Evolutionary conservation across 2,329 filamentous ascomycete species (phyloP).

Genomic region (Knufia fluminis): DNA sequence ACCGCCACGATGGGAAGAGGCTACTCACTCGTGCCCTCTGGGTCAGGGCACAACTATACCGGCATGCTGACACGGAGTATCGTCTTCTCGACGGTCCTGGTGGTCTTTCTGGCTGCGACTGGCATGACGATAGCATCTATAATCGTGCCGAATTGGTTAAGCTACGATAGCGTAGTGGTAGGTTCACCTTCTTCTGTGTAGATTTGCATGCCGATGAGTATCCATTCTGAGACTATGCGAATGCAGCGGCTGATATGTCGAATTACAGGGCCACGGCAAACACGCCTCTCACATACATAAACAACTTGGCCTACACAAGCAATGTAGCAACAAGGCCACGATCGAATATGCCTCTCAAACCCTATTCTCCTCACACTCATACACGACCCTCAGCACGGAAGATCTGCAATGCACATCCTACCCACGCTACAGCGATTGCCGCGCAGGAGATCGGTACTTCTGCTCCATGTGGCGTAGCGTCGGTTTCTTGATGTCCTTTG

Average conservation of each 20-base stretch:
- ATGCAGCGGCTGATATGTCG: not conserved
- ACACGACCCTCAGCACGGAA: conserved; percentile 20
- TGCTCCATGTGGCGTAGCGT: conserved; percentile 87
- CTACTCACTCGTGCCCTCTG: conserved; percentile 35
- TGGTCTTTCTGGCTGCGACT: conserved; percentile 37
- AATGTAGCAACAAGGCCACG: conserved; percentile 44
- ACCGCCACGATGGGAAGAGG: conserved; percentile 19
- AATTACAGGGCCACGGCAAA: conserved; percentile 26
- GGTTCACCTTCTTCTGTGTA: conserved; percentile 3
- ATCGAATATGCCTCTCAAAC: conserved; percentile 31
- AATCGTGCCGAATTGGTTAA: conserved; percentile 40
- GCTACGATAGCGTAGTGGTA: conserved; percentile 38
- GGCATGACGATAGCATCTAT: conserved; percentile 39
- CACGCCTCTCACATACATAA: conserved; percentile 45
- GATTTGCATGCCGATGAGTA: no score
- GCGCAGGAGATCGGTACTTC: conserved; percentile 60
- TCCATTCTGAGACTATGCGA: no score
- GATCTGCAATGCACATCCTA: conserved; percentile 49
- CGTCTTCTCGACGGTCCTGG: conserved; percentile 36
- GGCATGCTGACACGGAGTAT: conserved; percentile 42
- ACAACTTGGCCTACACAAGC: conserved; percentile 67
- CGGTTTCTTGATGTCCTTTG: conserved; percentile 79
- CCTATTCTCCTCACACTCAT: conserved; percentile 48
- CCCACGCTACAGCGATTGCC: conserved; percentile 59
- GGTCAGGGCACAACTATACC: conserved; percentile 37